A percentile compares a stretch with the other conserved stretches of the same genome.
Evolutionary conservation across 139 green algal genomes (phyloP).

Genomic region (Microglena sp.): DNA sequence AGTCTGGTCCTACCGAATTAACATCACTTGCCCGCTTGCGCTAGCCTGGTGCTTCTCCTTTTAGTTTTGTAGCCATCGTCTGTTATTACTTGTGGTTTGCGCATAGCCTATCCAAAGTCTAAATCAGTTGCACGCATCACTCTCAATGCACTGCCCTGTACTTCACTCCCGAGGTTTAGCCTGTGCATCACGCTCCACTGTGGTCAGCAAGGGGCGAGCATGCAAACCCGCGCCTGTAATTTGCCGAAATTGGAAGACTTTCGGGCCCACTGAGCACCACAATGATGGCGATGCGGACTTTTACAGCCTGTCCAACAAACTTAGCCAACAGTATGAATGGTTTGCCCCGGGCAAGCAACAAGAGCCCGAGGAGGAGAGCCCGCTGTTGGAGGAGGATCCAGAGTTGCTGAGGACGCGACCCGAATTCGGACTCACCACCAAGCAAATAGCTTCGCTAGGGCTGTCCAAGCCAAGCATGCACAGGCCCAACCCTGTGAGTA

Average conservation of each 20-base stretch:
- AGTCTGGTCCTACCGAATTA: no score
- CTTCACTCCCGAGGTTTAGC: no score
- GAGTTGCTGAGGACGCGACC: conserved; percentile 11
- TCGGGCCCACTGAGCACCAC: conserved; percentile 28
- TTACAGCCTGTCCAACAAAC: conserved; percentile 25
- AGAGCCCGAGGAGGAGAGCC: conserved; percentile 4
- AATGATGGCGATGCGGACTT: conserved; percentile 46
- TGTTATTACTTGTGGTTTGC: no score
- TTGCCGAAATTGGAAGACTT: conserved; percentile 33
- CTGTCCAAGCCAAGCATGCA: conserved; percentile 21
- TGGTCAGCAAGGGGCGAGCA: no score
- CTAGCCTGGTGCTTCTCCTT: no score
- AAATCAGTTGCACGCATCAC: no score
- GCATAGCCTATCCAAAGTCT: no score
- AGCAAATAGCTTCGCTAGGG: conserved; percentile 46
- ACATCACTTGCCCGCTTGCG: no score
- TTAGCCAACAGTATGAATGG: conserved; percentile 41
- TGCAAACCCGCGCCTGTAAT: neutral
- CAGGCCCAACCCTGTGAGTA: conserved; percentile 35
- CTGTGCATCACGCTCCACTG: no score
- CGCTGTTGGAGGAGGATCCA: conserved; percentile 5
- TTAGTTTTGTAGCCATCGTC: no score
- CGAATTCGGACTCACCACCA: conserved; percentile 33
- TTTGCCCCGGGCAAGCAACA: conserved; percentile 25
- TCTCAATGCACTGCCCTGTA: no score